These are phyloP conservation scores for Talaromyces pinophilus DNA, from an alignment of 2,329 filamentous ascomycete genomes.

Conservation along the genomic window DNA sequence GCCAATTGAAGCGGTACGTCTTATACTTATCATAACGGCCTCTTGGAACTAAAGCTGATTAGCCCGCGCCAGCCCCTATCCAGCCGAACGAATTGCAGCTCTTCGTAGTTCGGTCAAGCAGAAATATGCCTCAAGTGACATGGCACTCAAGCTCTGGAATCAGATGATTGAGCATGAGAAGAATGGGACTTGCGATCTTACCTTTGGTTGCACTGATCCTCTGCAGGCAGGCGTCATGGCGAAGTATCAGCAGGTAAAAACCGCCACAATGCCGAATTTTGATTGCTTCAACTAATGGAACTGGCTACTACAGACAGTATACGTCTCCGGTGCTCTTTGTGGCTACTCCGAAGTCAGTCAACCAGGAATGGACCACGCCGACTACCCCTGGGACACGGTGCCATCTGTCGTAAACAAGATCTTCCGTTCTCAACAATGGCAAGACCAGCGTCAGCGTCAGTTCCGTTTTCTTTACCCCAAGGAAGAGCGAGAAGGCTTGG, in stretches of 20 bases:
- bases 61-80: neutral
- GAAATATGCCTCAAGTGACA: constrained; percentile 8
- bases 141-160: constrained; percentile 7
- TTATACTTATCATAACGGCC: neutral
- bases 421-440: neutral
- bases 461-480: neutral
- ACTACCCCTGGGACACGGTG: constrained; percentile 11
- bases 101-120: constrained; percentile 6
- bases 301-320: neutral
- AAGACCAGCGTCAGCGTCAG: neutral
- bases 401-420: neutral
- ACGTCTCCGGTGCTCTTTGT: neutral
- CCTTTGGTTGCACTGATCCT: constrained; percentile 5
- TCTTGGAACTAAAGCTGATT: neutral
- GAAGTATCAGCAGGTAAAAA: constrained; percentile 4
- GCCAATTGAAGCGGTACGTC: constrained; percentile 2
- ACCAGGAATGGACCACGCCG: constrained; percentile 8
- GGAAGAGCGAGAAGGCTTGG: neutral
- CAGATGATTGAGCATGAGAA: neutral
- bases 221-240: neutral
- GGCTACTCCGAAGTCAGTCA: neutral
- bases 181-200: neutral
- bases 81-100: constrained; percentile 8
- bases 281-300: too few species aligned
- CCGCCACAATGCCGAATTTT: too few species aligned